Percentiles rank a stretch among this genome's conserved stretches.
Evolutionary conservation across 192 early-diverging fungal species (phyloP).

Genomic region (Coemansia pectinata): DNA sequence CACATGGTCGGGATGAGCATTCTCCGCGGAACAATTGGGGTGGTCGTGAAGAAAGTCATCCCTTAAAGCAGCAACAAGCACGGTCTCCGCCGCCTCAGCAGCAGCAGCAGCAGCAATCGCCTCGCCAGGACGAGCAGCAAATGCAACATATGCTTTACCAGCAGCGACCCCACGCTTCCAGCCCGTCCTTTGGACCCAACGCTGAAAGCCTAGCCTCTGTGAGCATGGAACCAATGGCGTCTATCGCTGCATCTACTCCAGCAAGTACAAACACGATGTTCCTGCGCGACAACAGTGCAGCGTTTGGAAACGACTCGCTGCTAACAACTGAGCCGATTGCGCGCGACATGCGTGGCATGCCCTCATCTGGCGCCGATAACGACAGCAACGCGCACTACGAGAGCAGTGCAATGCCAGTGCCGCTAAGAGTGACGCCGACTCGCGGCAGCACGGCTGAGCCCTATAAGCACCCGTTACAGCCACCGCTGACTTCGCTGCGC

Average conservation of each 20-base stretch:
- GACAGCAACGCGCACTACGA: background rate
- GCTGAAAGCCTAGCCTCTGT: background rate
- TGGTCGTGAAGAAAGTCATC: background rate
- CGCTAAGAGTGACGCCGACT: background rate
- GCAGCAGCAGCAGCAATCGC: constrained; percentile 4
- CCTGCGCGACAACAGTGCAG: background rate
- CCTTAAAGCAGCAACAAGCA: background rate
- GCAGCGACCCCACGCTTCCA: background rate
- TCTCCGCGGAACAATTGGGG: background rate
- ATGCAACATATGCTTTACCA: background rate
- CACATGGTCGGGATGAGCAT: background rate
- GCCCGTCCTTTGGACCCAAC: constrained; percentile 14
- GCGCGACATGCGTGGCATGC: background rate
- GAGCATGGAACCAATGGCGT: background rate
- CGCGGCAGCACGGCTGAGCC: background rate
- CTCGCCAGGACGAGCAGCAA: background rate
- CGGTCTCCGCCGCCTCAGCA: background rate
- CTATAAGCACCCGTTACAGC: constrained; percentile 9
- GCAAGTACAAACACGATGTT: background rate
- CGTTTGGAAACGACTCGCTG: background rate
- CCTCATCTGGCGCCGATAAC: background rate
- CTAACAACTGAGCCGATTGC: background rate
- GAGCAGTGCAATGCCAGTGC: background rate
- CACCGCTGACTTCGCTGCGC: constrained; percentile 50
- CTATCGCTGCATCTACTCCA: background rate